These are phyloP conservation scores for Ceriops tagal DNA, from an alignment of 345 rosid species.

Conservation along the genomic window DNA sequence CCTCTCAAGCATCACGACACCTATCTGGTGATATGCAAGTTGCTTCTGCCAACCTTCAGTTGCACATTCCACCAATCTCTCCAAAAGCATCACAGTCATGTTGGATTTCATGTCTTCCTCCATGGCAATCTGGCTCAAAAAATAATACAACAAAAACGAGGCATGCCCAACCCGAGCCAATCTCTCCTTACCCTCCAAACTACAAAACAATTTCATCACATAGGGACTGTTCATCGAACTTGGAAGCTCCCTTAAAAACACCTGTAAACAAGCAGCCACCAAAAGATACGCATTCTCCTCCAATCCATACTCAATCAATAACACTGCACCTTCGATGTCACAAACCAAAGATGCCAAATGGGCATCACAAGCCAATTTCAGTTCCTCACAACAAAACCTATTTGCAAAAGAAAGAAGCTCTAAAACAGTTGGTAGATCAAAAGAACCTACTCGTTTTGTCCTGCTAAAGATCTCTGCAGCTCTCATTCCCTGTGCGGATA, in stretches of 20 bases:
- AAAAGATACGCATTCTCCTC: neutral
- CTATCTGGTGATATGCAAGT: neutral
- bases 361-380: neutral
- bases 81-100: neutral
- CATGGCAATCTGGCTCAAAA: slow-evolving; percentile 2
- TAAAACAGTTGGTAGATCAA: neutral
- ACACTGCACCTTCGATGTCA: neutral
- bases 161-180: slow-evolving; percentile 3
- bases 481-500: neutral
- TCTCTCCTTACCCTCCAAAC: neutral
- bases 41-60: slow-evolving; percentile 6
- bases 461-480: neutral
- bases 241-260: slow-evolving; percentile 2
- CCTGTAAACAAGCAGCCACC: slow-evolving; percentile 1
- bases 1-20: slow-evolving; percentile 5
- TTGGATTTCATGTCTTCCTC: slow-evolving; percentile 3
- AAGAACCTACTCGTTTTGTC: neutral
- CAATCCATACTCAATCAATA: slow-evolving; percentile 5
- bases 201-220: neutral
- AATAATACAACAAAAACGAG: slow-evolving; percentile 1
- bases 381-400: slow-evolving; percentile 1
- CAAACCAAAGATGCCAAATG: neutral
- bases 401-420: slow-evolving; percentile 3
- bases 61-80: neutral
- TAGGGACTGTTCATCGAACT: neutral